Percentiles rank a stretch among this genome's conserved stretches.
Evolutionary conservation across 2,329 filamentous ascomycete genomes (phyloP).

Genomic region (Hymenoscyphus scutula): DNA sequence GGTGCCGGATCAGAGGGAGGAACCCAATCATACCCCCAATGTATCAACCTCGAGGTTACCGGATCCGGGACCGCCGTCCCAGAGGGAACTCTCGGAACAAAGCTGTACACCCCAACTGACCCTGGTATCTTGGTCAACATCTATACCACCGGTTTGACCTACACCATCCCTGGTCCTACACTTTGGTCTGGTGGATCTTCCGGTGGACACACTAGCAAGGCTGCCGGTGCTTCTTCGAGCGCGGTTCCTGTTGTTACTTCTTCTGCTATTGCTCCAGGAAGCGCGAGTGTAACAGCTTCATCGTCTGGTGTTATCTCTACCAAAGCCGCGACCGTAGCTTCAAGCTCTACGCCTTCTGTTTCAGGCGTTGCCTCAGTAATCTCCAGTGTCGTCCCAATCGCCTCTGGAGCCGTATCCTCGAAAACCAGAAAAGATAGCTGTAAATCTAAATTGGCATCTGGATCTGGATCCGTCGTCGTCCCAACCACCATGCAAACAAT

Average conservation of each 20-base stretch:
- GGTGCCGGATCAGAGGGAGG: slow-evolving; percentile 38
- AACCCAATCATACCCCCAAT: slow-evolving; percentile 50
- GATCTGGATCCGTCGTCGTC: too few species aligned
- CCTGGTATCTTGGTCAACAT: slow-evolving; percentile 48
- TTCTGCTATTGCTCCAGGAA: too few species aligned
- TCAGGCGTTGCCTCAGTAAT: too few species aligned
- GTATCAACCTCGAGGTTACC: slow-evolving; percentile 47
- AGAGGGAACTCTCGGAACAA: slow-evolving; percentile 30
- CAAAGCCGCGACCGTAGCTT: too few species aligned
- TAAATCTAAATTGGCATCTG: too few species aligned
- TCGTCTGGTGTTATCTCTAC: too few species aligned
- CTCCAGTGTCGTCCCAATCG: too few species aligned
- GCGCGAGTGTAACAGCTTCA: too few species aligned
- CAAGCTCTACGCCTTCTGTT: too few species aligned
- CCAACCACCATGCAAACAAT: too few species aligned
- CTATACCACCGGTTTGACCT: slow-evolving; percentile 36
- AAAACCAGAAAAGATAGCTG: too few species aligned
- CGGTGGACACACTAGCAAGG: background rate
- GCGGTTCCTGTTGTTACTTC: background rate
- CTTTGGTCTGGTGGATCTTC: slow-evolving; percentile 27
- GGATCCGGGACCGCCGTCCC: slow-evolving; percentile 41
- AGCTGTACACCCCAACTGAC: slow-evolving; percentile 38
- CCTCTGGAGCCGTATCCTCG: too few species aligned
- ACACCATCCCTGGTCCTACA: slow-evolving; percentile 41
- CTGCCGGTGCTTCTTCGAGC: background rate